Base-by-base conservation (phyloP, 257 asterid genomes). In the Nicotiana benthamiana region DNA sequence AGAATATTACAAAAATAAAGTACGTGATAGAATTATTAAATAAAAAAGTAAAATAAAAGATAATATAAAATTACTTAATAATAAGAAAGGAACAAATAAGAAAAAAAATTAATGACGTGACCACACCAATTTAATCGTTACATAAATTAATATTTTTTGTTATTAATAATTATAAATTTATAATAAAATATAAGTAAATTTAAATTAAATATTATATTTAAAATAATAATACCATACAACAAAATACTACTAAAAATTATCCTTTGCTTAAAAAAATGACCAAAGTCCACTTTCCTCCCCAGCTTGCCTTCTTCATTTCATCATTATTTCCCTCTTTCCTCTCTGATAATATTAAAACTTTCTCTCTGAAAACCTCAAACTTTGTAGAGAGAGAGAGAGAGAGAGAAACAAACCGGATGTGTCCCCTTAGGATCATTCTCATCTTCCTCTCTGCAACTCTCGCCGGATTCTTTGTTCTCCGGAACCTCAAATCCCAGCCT, bases 391-490 rank as follows among this genome's bases (percentile, higher is more conserved):
- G 57, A 48, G 64, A 24, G 26, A 24, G 65, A 27, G 57, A 48
- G 64, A 27, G 68, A 64, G 65, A 18, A 46, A 79, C 32, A 75
- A 22, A 11, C 0, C 30, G 40, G 43, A 88, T 88, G 91, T 86
- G 91, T 83, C 91, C 91, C 20, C 75, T 88, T 54, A 75, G 91
- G 80, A 83, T 88, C 11, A 85, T 88, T 78, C 74, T 88, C 59
- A 86, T 88, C 77, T 88, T 88, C 84, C 88, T 88, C 32, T 88
- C 91, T 62, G 90, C 91, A 43, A 85, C 86, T 24, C 87, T 88
- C 3, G 91, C 91, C 43, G 91, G 90, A 79, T 84, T 88, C 83
- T 88, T 88, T 81, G 84, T 86, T 67, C 81, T 88, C 78, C 62
- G 84, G 57, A 88, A 88, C 85, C 85, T 86, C 84, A 88, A 88